Percentiles rank a stretch among this genome's conserved stretches.
Evolutionary conservation across 768 basidiomycete species (phyloP).

Genomic region (Lactarius trivialis): DNA sequence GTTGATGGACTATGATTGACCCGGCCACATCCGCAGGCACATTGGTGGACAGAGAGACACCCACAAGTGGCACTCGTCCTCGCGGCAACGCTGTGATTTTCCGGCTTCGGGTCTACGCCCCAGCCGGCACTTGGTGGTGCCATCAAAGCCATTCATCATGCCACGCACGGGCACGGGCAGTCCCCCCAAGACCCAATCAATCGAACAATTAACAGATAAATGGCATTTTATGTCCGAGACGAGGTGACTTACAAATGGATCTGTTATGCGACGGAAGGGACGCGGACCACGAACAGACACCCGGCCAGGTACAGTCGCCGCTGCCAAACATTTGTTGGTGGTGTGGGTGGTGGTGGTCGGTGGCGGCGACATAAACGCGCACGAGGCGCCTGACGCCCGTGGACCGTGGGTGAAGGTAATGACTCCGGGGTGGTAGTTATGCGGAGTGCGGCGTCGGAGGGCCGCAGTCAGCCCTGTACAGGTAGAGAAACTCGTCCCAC

Average conservation of each 20-base stretch:
- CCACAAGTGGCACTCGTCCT: neutral
- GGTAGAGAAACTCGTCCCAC: too few relatives aligned
- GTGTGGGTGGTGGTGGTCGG: neutral
- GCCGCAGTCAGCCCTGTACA: neutral
- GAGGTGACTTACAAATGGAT: neutral
- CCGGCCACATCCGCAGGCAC: neutral
- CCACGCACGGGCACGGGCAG: neutral
- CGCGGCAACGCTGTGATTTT: neutral
- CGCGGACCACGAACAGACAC: neutral
- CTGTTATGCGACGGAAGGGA: neutral
- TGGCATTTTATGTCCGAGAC: too few relatives aligned
- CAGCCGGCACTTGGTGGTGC: neutral
- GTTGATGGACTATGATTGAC: neutral
- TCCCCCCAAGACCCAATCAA: too few relatives aligned
- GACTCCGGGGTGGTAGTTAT: neutral
- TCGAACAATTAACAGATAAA: neutral
- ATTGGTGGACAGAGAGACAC: neutral
- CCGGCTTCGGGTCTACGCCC: neutral
- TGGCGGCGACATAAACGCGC: neutral
- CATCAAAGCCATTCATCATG: neutral
- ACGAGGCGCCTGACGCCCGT: neutral
- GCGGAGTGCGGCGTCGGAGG: neutral
- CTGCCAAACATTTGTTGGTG: neutral
- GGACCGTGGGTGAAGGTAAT: neutral
- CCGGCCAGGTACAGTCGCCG: neutral